Evolutionary conservation across 768 basidiomycete species (phyloP), one percentile per base, ranked within the genome.

Genomic region (Psilocybe tampanensis): DNA sequence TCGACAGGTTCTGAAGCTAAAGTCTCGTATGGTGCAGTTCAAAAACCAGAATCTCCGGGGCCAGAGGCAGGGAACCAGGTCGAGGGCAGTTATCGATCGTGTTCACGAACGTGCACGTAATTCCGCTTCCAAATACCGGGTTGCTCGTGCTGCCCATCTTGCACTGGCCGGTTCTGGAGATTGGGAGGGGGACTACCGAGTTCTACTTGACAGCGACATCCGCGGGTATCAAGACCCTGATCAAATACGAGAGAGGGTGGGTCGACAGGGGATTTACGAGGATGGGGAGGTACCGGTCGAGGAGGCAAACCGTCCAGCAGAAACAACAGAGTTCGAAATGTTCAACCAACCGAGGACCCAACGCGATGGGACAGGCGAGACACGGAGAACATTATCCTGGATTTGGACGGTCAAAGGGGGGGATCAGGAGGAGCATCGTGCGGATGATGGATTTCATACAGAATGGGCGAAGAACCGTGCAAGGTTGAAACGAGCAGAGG

Each of bases 11-110:
- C 58, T 70, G 0, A 49, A 60, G 23, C 34, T 65, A 7, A 69
- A 69, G 48, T 54, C 52, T 2, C 56, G 63, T 3, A 52, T 68
- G 23, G 48, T 72, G 1, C 47, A 47, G 2, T 67, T 64, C 59
- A 65, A 66, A 26, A 59, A 62, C 57, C 57, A 52, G 15, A 66
- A 72, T 34, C 47, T 68, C 7, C 61, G 63, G 0, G 58, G 66
- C 6, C 70, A 70, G 39, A 19, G 60, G 8, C 49, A 63, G 2
- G 60, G 62, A 18, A 70, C 68, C 1, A 54, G 64, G 6, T 66
- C 67, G 2, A 39, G 58, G 9, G 51, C 59, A 8, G 47, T 66
- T n/a, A 70, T 68, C 23, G 62, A 63, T 32, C 53, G 58, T 3
- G 58, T 64, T 2, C 60, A 64, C 33, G 54, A 57, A 19, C 44